Base-by-base conservation (phyloP, 257 asterid genomes). In the Catharanthus roseus region DNA sequence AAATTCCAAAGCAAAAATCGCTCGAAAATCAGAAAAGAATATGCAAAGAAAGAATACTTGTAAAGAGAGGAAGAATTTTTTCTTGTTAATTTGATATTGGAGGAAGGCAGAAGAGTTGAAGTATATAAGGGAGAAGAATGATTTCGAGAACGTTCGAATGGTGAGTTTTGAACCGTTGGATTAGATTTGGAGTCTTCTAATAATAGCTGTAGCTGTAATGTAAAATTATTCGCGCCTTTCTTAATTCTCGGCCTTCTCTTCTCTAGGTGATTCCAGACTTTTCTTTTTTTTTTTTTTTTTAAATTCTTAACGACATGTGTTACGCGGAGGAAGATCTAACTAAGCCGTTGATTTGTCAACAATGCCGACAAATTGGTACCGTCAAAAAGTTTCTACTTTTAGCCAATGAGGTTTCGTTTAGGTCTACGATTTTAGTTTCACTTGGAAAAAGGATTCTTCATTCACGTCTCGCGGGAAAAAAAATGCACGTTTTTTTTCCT, bases 91-190 rank as follows among this genome's bases (percentile, higher is more conserved):
- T 33, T 21, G 26, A 16, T 15, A 1, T 0, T 47, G 19, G 33
- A 56, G 0, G 1, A 10, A 18, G 44, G 0, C 31, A 58, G 31
- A 28, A 24, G 49, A 23, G 13, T 6, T 16, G 21, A 16, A 19
- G 67, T 49, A 57, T 72, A 34, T 76, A 76, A 42, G 71, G 69
- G 65, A 50, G 8, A 54, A 34, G 39, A n/a, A 8, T 19, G 1
- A 24, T 62, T 19, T 75, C 81, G 28, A 58, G 81, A 72, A 77
- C 0, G 31, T 77, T 77, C 81, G 12, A 60, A 61, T 60, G 6
- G 26, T 26, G 16, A 67, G 12, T n/a, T 67, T 10, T n/a, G 39
- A 44, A 41, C 78, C 34, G 73, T 68, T n/a, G 45, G 69, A 71
- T 71, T 41, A 7, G 73, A 18, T 23, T 7, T 38, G 38, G 51